phyloP scores from a whole-genome alignment of 1,284 basidiomycete genomes.

The Chondrostereum purpureum region DNA sequence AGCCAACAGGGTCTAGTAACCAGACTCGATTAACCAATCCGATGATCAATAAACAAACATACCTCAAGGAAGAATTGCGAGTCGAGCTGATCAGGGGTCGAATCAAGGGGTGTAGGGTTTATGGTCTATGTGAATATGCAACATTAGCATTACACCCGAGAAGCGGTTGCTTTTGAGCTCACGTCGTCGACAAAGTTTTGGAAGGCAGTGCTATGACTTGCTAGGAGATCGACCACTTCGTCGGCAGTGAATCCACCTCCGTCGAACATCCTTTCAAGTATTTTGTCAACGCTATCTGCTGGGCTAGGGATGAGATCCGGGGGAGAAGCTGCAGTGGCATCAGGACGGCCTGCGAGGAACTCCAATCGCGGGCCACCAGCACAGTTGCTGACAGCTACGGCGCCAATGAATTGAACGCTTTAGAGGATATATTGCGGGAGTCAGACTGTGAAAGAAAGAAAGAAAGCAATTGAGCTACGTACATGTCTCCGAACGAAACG shows the following conservation, averaged over 20 bases:
- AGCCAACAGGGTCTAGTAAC: not conserved
- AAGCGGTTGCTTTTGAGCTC: too few relatives aligned
- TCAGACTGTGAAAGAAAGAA: too few relatives aligned
- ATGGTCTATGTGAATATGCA: too few relatives aligned
- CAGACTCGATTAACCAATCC: not conserved
- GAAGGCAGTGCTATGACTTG: not conserved
- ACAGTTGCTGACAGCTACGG: conserved; percentile 22
- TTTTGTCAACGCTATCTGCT: not conserved
- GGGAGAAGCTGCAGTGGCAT: conserved; percentile 14
- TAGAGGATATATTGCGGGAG: not conserved
- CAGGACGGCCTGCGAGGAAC: conserved; percentile 21
- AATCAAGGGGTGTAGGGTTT: conserved; percentile 8
- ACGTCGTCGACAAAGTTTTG: not conserved
- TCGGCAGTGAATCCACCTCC: not conserved
- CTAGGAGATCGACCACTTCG: conserved; percentile 1
- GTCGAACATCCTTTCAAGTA: not conserved
- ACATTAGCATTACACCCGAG: too few relatives aligned
- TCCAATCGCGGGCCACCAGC: conserved; percentile 20
- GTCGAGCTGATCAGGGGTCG: conserved; percentile 6
- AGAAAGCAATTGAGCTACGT: too few relatives aligned
- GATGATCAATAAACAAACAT: not conserved
- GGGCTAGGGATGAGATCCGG: conserved; percentile 11
- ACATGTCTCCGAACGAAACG: conserved; percentile 1
- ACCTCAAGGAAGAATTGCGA: conserved; percentile 10
- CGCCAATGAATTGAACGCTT: conserved; percentile 23